Evolutionary conservation across 108 stramenopile genomes (phyloP), one percentile per base, ranked within the genome.

Genomic region (Skeletonema menzelii): DNA sequence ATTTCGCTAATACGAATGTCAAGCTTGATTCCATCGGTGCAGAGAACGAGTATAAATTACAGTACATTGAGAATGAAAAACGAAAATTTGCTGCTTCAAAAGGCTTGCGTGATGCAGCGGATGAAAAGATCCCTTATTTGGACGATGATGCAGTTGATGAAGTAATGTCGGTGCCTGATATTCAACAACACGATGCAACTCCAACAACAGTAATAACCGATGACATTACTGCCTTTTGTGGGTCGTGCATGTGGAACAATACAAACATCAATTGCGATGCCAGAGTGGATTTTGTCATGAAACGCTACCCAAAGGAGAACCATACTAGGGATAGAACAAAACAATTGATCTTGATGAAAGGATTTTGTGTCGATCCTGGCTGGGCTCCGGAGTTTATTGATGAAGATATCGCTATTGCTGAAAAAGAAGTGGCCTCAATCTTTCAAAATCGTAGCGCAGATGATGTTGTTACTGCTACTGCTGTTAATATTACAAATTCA

Each of bases 381-480:
- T 53, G 49, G 49, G 49, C 22, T 8, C 49, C 49, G n/a, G n/a
- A 53, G 49, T 53, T 53, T 53, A 22, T 53, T 53, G 49, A 53
- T 53, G 49, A 53, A 22, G 49, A 53, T 15, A 53, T 53, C 17
- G 49, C 22, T 8, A 8, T 4, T 22, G 49, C 24, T 20, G 49
- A 53, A 22, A 53, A 7, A 8, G 20, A 53, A 22, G 22, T n/a
- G 8, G 49, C 49, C 8, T 53, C 49, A 1, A 53, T 53, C 8
- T 24, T 53, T 8, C 6, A 10, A 5, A 20, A 20, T n/a, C 22
- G 8, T 22, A n/a, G 22, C 17, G 22, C 5, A 24, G 22, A 7
- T 53, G 49, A 6, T 53, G 11, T 8, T 2, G 8, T 22, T 22
- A 7, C 2, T 24, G 49, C 1, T 24, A 22, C 1, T 22, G 20